Conservation (phyloP, 169 alveolate species). For the Plasmodium ovale region DNA sequence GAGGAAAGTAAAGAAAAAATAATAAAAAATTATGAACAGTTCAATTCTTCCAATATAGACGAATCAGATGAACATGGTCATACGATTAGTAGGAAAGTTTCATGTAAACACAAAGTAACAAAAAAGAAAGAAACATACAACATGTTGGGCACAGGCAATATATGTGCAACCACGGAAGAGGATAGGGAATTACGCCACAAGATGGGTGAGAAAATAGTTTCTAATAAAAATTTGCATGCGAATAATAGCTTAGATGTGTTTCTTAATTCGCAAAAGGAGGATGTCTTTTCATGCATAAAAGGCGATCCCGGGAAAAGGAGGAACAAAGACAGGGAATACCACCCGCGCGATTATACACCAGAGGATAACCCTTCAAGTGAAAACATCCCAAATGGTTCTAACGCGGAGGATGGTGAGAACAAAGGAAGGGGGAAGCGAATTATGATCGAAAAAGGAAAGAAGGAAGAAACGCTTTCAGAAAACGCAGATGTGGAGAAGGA, state of each 20-base stretch:
- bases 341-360: background rate
- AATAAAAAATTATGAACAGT: slow-evolving; percentile 29
- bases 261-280: no score
- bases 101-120: background rate
- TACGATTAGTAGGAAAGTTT: background rate
- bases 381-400: background rate
- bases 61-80: background rate
- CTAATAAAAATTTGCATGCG: background rate
- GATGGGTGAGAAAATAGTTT: background rate
- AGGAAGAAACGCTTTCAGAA: background rate
- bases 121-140: background rate
- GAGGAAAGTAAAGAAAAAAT: slow-evolving; percentile 59
- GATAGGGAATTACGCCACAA: background rate
- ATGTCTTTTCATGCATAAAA: no score
- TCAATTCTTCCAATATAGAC: background rate
- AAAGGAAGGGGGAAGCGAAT: background rate
- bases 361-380: background rate
- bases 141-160: background rate
- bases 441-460: background rate
- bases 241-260: background rate
- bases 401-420: background rate
- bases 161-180: background rate
- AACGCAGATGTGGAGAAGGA: background rate
- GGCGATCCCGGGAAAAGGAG: no score
- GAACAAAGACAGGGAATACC: no score